Evolutionary conservation across 2,329 filamentous ascomycete genomes (phyloP).

Genomic region (Microthyrium microscopicum): DNA sequence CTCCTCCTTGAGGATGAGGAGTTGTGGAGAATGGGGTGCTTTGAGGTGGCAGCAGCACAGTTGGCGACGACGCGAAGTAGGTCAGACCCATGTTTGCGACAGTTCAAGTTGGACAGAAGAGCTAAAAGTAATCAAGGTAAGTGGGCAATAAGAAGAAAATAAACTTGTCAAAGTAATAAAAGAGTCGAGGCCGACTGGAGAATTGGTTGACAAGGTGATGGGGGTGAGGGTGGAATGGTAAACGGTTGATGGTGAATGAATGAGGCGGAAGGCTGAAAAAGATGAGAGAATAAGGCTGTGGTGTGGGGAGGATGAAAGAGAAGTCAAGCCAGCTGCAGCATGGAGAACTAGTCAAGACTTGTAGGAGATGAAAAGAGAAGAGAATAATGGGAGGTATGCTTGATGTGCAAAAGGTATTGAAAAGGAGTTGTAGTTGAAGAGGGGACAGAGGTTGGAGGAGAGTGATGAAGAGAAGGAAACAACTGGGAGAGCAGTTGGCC

Average conservation of each 20-base stretch:
- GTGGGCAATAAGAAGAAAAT: neutral
- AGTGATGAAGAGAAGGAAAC: neutral
- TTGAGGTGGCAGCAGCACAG: slow-evolving; percentile 28
- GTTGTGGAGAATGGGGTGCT: slow-evolving; percentile 20
- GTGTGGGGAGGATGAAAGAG: slow-evolving; percentile 1
- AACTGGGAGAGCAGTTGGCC: too few relatives aligned
- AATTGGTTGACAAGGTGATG: neutral
- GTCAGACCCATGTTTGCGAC: slow-evolving; percentile 21
- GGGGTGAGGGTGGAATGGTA: slow-evolving; percentile 4
- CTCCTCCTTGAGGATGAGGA: slow-evolving; percentile 11
- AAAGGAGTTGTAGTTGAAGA: slow-evolving; percentile 1
- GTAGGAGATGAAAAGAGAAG: too few relatives aligned
- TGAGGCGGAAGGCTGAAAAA: too few relatives aligned
- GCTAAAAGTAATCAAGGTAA: neutral
- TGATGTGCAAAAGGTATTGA: neutral
- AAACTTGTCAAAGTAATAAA: slow-evolving; percentile 1
- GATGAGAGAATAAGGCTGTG: slow-evolving; percentile 1
- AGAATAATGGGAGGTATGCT: neutral
- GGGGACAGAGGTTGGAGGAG: neutral
- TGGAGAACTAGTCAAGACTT: too few relatives aligned
- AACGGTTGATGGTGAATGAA: too few relatives aligned
- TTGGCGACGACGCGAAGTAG: slow-evolving; percentile 30
- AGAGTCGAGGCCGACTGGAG: neutral
- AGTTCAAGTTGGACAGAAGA: neutral
- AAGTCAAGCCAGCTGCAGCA: too few relatives aligned